Evolutionary conservation across 1,284 basidiomycete genomes (phyloP), one percentile per base, ranked within the genome.

Genomic region (Microbotryum violaceum): DNA sequence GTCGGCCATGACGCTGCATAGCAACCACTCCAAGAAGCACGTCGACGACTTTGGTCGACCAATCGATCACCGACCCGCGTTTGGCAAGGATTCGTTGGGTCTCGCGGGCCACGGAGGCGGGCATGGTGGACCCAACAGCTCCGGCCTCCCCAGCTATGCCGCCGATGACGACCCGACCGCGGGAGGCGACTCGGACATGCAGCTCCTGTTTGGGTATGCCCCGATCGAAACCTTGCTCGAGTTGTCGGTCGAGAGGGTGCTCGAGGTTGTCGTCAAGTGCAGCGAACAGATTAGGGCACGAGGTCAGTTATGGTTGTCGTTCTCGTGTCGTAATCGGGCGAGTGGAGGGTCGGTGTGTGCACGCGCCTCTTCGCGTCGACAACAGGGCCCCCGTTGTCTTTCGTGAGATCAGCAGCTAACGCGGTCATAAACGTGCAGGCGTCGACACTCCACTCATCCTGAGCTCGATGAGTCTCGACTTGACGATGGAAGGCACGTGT

Each of bases 371-470:
- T 12, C 10, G 10, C n/a, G n/a, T 25, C 42, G 23, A 9, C 27
- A 21, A 5, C 29, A 7, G 9, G 14, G 27, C 53, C 48, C 10
- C 27, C 31, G 6, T 21, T 1, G 21, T 12, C 47, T 21, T 18
- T 21, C 10, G 14, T 48, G 47, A n/a, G 10, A 18, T 14, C 47
- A 21, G 27, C 7, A 31, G 18, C 57, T 58, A 50, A 53, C 29
- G 42, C 21, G 37, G 37, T 6, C 14, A 42, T 42, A 6, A 16
- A 4, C 37, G 12, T 42, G 7, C 62, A 81, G 89, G 86, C 54
- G 81, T 93, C 63, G 86, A 86, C 31, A 91, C 89, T 3, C 91
- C 91, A 16, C 85, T 93, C 76, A 84, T 94, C 64, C 92, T 94
- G 78, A 88, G 87, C 31, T 85, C 84, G 33, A 83, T 87, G 68